These are phyloP conservation scores for Vigna radiata DNA, from an alignment of 306 rosid species.

Conservation along the genomic window DNA sequence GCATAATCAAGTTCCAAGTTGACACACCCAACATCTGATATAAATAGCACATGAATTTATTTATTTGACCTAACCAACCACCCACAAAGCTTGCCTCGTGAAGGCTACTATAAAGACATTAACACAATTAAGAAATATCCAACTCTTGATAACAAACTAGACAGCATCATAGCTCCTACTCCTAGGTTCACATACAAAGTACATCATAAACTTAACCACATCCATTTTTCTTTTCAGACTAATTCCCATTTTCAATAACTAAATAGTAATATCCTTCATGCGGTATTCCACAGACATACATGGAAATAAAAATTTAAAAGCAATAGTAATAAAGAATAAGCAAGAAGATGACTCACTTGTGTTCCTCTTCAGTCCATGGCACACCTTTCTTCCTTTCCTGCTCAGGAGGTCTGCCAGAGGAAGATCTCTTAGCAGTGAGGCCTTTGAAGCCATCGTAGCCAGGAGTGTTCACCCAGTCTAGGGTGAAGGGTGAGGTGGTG, in stretches of 20 bases:
- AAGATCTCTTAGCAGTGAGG: slow-evolving; percentile 62
- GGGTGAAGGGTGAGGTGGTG: slow-evolving; percentile 63
- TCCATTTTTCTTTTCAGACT: slow-evolving; percentile 1
- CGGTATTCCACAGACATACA: background rate
- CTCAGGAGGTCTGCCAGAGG: slow-evolving; percentile 60
- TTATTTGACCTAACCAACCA: slow-evolving; percentile 18
- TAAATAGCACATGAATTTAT: background rate
- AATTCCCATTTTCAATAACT: slow-evolving; percentile 32
- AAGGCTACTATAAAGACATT: slow-evolving; percentile 2
- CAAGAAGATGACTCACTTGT: slow-evolving; percentile 62
- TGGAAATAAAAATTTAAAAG: slow-evolving; percentile 1
- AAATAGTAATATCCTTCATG: background rate
- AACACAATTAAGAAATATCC: slow-evolving; percentile 20
- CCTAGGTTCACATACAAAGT: slow-evolving; percentile 15
- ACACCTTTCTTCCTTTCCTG: slow-evolving; percentile 92
- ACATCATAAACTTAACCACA: slow-evolving; percentile 31
- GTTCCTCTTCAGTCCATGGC: slow-evolving; percentile 98
- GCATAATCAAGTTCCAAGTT: slow-evolving; percentile 26
- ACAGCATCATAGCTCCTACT: slow-evolving; percentile 32
- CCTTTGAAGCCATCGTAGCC: slow-evolving; percentile 66
- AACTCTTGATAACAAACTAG: slow-evolving; percentile 9
- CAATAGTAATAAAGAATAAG: slow-evolving; percentile 9
- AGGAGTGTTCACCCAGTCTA: slow-evolving; percentile 73
- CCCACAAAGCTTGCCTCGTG: slow-evolving; percentile 1
- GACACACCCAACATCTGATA: background rate